Conservation (phyloP, 2,329 filamentous ascomycete species). For the Clonostachys chloroleuca region DNA sequence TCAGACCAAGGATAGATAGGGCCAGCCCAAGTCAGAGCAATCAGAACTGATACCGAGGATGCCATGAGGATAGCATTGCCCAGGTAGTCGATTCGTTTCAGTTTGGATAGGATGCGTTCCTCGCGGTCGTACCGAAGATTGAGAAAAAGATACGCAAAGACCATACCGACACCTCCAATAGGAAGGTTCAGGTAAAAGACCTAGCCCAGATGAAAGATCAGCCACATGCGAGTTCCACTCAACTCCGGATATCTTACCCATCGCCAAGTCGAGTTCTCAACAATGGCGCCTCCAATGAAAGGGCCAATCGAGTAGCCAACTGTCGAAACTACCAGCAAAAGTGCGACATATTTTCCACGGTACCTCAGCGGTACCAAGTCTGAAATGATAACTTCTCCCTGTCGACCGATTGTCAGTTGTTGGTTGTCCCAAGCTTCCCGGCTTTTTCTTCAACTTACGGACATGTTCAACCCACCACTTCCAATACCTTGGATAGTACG, state of each 20-base stretch:
- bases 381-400: conserved; percentile 19
- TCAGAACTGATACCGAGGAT: conserved; percentile 14
- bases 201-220: not conserved
- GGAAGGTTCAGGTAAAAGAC: conserved; percentile 33
- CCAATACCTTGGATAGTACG: conserved; percentile 43
- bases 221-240: not conserved
- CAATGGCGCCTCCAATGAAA: conserved; percentile 14
- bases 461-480: conserved; percentile 22
- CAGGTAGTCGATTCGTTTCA: conserved; percentile 26
- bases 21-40: conserved; percentile 7
- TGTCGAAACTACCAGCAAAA: conserved; percentile 19
- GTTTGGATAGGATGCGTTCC: conserved; percentile 2
- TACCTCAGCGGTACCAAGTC: conserved; percentile 45
- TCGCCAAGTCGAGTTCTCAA: conserved; percentile 1
- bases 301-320: conserved; percentile 13
- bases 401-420: too few species aligned
- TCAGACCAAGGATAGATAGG: conserved; percentile 1
- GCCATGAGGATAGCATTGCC: conserved; percentile 32
- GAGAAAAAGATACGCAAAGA: conserved; percentile 10
- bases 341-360: conserved; percentile 31
- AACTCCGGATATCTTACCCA: not conserved
- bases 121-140: conserved; percentile 8
- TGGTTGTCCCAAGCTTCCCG: not conserved
- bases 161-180: conserved; percentile 11
- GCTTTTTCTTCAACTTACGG: conserved; percentile 3